Percentiles rank a stretch among this genome's conserved stretches.
phyloP scores from a whole-genome alignment of 148 eudicot species.

The Heliosperma pusillum region DNA sequence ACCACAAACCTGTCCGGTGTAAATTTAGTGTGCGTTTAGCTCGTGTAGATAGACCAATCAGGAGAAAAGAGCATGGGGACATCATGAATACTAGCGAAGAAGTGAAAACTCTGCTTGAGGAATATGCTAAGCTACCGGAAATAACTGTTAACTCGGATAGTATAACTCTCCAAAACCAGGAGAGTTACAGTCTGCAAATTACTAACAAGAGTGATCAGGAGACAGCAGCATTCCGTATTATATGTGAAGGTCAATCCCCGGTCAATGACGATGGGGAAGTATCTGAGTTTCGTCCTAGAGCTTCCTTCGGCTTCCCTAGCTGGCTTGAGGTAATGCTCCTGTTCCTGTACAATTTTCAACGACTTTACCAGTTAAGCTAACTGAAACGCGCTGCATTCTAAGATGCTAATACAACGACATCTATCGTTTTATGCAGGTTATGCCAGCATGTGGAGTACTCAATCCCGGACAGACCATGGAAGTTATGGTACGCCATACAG shows the following conservation, averaged over 20 bases:
- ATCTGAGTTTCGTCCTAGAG: conserved; percentile 56
- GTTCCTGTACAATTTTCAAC: neutral
- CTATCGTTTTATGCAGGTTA: conserved; percentile 43
- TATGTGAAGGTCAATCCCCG: conserved; percentile 65
- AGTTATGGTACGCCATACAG: conserved; percentile 62
- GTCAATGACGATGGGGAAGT: conserved; percentile 42
- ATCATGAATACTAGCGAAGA: conserved; percentile 45
- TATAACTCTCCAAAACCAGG: conserved; percentile 71
- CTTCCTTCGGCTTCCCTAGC: conserved; percentile 74
- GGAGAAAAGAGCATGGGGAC: conserved; percentile 83
- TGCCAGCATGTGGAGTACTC: conserved; percentile 72
- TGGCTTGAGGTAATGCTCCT: conserved; percentile 81
- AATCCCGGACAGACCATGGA: conserved; percentile 65
- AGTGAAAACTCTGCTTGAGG: conserved; percentile 43
- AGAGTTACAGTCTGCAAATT: conserved; percentile 44
- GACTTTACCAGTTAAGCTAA: neutral
- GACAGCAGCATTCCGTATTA: conserved; percentile 44
- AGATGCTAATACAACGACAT: neutral
- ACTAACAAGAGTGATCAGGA: conserved; percentile 58
- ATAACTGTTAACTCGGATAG: conserved; percentile 45
- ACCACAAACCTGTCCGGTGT: conserved; percentile 96
- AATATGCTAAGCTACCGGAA: conserved; percentile 58
- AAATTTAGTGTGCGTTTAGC: conserved; percentile 68
- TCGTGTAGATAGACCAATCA: conserved; percentile 81
- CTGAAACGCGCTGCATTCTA: neutral